A percentile compares a stretch with the other conserved stretches of the same genome.
Conservation (phyloP, 495 filamentous ascomycete species). For the Acidiella bohemica region DNA sequence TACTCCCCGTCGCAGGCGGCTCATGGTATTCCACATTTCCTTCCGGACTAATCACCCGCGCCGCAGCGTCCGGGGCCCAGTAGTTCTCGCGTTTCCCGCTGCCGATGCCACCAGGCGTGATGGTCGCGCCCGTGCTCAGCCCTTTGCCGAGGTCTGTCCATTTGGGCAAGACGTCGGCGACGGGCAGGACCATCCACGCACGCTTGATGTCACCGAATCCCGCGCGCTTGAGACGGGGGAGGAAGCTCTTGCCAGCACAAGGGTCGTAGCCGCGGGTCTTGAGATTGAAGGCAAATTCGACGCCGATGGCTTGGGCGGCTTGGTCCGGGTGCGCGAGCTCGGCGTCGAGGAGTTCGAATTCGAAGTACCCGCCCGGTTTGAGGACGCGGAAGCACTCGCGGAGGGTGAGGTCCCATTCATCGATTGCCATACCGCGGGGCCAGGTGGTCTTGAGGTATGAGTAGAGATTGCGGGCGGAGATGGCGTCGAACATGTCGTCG, state of each 20-base stretch:
- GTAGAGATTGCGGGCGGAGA: constrained; percentile 82
- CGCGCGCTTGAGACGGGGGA: constrained; percentile 54
- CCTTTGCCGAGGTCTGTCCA: constrained; percentile 32
- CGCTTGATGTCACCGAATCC: constrained; percentile 71
- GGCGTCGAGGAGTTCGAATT: constrained; percentile 78
- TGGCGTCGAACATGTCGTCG: constrained; percentile 77
- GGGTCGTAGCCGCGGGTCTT: constrained; percentile 81
- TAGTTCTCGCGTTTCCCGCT: constrained; percentile 3
- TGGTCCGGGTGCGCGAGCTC: constrained; percentile 75
- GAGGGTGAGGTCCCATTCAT: constrained; percentile 82
- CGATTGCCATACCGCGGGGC: constrained; percentile 27
- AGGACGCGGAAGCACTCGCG: constrained; percentile 77
- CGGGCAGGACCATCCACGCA: constrained; percentile 79
- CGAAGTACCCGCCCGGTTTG: constrained; percentile 83
- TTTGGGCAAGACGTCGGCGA: constrained; percentile 52
- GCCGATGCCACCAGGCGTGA: constrained; percentile 7
- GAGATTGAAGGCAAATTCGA: constrained; percentile 81
- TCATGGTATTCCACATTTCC: constrained; percentile 17
- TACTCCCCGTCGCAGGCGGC: constrained; percentile 14
- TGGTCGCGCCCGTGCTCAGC: constrained; percentile 3
- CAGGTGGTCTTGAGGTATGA: constrained; percentile 40
- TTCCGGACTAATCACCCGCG: constrained; percentile 15
- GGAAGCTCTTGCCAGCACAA: constrained; percentile 61
- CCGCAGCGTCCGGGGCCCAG: constrained; percentile 1
- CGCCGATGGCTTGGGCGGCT: constrained; percentile 55